Evolutionary conservation across 2,329 filamentous ascomycete genomes (phyloP), one percentile per base, ranked within the genome.

Genomic region (Cercospora sojina): DNA sequence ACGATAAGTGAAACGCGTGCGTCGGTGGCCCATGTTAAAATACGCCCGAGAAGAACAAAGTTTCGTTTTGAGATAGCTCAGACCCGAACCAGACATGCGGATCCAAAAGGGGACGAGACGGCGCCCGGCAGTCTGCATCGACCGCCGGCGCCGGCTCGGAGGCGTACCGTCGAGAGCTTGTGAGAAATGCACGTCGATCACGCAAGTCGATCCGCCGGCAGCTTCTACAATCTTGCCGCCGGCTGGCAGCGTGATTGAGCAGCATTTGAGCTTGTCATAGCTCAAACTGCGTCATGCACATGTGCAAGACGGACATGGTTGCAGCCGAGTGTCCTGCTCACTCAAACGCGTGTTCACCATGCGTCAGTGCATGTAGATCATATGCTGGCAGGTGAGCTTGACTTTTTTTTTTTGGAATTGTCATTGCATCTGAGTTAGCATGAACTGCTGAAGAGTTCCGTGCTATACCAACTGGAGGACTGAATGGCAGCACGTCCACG

Each of bases 1-100:
- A 43, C 53, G 53, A 59, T 13, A 59, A 56, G 29, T 60, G 56
- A 64, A 43, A 64, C 62, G 59, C 43, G 18, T 64, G 62, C 62
- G 57, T 64, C 56, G 53, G 49, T 58, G 62, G 53, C 51, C 47
- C 20, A 51, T n/a, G 47, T 13, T 27, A 23, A 18, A 51, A 29
- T 12, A 35, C n/a, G 49, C 31, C 7, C 18, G 20, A 49, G 41
- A 6, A 13, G 18, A 57, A 47, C 32, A 55, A 18, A 31, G 27
- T 38, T 55, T 60, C 20, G 32, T 32, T 59, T 59, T 47, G 32
- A 59, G 53, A 61, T 38, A 16, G 58, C 18, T 18, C 60, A 43
- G 31, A 41, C 60, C 60, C 60, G 49, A 63, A 63, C 60, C 49
- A 63, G 60, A 57, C 18, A 43, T 35, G 51, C 60, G 27, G 20